Evolutionary conservation across 176 grass and related monocot species (phyloP), one percentile per base, ranked within the genome.

Genomic region (Ampelocalamus luodianensis): DNA sequence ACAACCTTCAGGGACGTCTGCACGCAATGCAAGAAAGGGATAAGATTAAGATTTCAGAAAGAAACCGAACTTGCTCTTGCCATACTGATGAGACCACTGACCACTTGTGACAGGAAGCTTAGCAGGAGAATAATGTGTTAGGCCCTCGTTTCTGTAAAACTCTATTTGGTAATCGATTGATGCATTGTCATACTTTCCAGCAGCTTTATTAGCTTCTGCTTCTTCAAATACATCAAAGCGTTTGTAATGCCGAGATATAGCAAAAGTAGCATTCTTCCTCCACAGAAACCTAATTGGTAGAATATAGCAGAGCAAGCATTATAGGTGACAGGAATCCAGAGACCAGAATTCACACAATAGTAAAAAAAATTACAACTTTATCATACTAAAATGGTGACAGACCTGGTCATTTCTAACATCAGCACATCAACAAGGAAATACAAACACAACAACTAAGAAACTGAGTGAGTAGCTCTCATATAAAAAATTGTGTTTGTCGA

Each of bases 1-100:
- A 86, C 97, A 99, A 38, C 97, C 97, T 93, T 99, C 97, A 26
- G 97, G 97, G 72, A 99, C 93, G 69, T 96, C 97, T 99, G 90
- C 75, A 76, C 29, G 2, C 1, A 20, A 38, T 48, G 61, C 37
- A 70, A 75, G 72, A 61, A 1, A 53, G 5, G 9, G 69, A 18
- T 15, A 84, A 37, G 0, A 54, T 84, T 62, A 44, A 39, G 45
- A 40, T 34, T 60, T 49, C 40, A 44, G 17, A 8, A 48, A 49
- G 40, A 68, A 74, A 79, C 13, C 34, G n/a, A 68, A 74, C 22
- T 49, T 8, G 29, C 14, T 17, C 63, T 82, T 51, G 56, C 10
- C 53, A 42, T 56, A 68, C 75, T 42, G 24, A 68, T 61, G 40
- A 69, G 76, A 76, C 38, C 18, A 95, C 87, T 90, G 39, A 94